Conservation (phyloP, 2,329 filamentous ascomycete species). For the Fusarium denticulatum region DNA sequence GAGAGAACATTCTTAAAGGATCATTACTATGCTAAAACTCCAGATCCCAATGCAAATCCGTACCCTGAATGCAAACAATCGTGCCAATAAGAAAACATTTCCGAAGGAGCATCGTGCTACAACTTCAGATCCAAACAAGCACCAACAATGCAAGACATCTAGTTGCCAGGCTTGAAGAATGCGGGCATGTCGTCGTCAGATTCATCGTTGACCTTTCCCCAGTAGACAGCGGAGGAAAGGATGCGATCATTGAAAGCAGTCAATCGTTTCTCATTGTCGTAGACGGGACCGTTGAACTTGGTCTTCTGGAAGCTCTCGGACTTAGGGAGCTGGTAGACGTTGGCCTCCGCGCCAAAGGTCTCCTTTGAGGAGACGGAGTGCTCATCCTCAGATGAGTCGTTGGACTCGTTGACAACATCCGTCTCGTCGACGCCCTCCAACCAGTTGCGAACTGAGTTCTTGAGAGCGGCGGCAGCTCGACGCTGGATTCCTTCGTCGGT, state of each 20-base stretch:
- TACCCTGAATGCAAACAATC: rapidly evolving
- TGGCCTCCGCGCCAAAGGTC: neutral
- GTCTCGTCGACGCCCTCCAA: rapidly evolving
- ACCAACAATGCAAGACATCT: neutral
- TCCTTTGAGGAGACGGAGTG: neutral
- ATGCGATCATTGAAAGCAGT: neutral
- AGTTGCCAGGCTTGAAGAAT: neutral
- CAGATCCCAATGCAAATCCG: neutral
- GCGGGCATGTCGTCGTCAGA: neutral
- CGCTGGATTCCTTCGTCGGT: rapidly evolving
- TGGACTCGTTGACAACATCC: neutral
- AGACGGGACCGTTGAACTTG: neutral
- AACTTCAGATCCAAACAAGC: neutral
- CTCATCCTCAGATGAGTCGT: neutral
- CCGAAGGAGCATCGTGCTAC: neutral
- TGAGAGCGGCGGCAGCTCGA: neutral
- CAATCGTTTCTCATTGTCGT: neutral
- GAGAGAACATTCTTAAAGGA: neutral
- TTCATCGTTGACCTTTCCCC: neutral
- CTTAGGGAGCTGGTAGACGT: neutral
- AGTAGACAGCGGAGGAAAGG: neutral
- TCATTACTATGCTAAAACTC: neutral
- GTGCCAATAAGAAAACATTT: too few relatives aligned
- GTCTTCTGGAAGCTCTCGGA: neutral
- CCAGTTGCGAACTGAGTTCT: neutral